A percentile compares a stretch with the other conserved stretches of the same genome.
Conservation (phyloP, 345 rosid species). For the Rhodomyrtus tomentosa region DNA sequence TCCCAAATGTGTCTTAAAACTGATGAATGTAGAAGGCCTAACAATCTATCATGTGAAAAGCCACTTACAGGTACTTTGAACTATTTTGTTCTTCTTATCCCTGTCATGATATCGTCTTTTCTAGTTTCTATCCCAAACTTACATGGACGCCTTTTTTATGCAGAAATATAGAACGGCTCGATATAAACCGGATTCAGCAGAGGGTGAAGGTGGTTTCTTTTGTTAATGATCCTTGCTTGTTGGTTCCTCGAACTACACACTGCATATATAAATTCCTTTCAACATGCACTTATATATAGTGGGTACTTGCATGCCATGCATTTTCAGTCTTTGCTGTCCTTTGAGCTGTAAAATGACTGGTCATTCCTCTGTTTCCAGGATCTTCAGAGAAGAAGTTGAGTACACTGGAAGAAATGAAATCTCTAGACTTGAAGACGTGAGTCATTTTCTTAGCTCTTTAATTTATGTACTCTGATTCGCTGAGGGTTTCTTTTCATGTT, state of each 20-base stretch:
- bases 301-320: not conserved
- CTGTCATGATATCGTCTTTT: not conserved
- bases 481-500: not conserved
- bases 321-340: not conserved
- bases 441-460: constrained; percentile 3
- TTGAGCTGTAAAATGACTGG: not conserved
- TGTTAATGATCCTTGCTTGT: not conserved
- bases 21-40: constrained; percentile 62
- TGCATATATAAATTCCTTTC: not conserved
- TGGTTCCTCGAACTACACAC: not conserved
- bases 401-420: constrained; percentile 49
- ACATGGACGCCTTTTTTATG: constrained; percentile 2
- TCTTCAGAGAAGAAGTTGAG: constrained; percentile 38
- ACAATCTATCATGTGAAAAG: constrained; percentile 98
- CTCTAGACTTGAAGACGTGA: constrained; percentile 73
- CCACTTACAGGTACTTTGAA: constrained; percentile 65
- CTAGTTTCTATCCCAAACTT: not conserved
- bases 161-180: constrained; percentile 97
- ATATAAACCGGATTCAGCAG: constrained; percentile 63
- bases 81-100: not conserved
- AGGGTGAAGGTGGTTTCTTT: constrained; percentile 24
- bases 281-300: not conserved
- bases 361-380: constrained; percentile 21
- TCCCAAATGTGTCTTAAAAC: constrained; percentile 81
- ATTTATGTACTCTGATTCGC: not conserved